Base-by-base conservation (phyloP, 1,139 yeast genomes). In the Meyerozyma athensensis region DNA sequence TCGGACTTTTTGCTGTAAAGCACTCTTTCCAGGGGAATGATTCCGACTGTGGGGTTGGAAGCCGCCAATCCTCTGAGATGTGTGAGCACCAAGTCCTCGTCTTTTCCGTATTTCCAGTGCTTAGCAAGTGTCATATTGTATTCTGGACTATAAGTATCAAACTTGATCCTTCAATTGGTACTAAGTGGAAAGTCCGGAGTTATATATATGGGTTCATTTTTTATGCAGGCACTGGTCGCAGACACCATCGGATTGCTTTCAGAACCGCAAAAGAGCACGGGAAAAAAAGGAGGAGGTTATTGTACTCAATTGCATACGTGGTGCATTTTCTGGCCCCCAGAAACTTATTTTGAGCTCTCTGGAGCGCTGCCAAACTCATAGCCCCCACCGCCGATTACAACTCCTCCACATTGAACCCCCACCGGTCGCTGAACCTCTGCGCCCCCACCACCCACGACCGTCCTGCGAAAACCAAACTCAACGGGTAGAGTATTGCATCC, bases 21-120 rank as follows among this genome's bases (percentile, higher is more conserved):
- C 2, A 86, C 84, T 47, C 78, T 78, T 53, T 86, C 94, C 7
- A 75, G 65, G 20, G 80, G 81, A 39, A 86, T 75, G 31, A 83
- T 62, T 9, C 73, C 67, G 34, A 86, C 56, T 24, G 76, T 66
- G 0, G 95, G 95, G 46, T 85, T 82, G 26, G 82, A 60, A n/a
- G 76, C 71, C 5, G 77, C 81, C 39, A 86, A 67, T 4, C 95
- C 95, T 47, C 72, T 68, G 34, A 86, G 69, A 34, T 82, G 79
- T 2, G 82, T 65, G 19, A 70, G 61, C 10, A 86, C 87, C 16
- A 89, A 70, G 47, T 86, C 90, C 26, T 69, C 68, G 28, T 61
- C 52, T 23, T 54, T 41, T 38, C 52, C 50, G 50, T 73, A 77
- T 19, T 58, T 63, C 82, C 82, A 77, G 52, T 76, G 81, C 48